These are phyloP conservation scores for Yarrowia divulgata DNA, from an alignment of 805 yeast genomes.

Conservation along the genomic window DNA sequence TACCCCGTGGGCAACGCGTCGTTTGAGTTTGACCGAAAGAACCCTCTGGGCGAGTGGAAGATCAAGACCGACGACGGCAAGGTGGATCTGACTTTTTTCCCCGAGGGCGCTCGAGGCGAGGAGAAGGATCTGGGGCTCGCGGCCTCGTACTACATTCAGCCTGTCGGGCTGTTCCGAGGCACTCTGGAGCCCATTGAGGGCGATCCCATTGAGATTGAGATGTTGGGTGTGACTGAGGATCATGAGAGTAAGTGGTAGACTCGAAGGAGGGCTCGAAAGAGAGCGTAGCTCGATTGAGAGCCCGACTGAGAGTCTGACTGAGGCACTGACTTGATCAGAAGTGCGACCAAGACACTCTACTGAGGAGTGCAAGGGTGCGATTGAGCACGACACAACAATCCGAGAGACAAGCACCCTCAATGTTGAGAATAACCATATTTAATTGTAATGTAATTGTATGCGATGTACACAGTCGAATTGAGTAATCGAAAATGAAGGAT, in stretches of 20 bases:
- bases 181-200: constrained; percentile 22
- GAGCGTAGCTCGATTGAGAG: too few relatives aligned
- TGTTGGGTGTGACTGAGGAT: constrained; percentile 34
- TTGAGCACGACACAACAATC: too few relatives aligned
- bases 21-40: constrained; percentile 26
- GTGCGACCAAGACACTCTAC: too few relatives aligned
- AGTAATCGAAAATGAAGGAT: too few relatives aligned
- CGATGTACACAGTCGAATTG: too few relatives aligned
- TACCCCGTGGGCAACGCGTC: constrained; percentile 28
- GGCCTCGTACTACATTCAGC: constrained; percentile 6
- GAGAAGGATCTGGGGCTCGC: constrained; percentile 32
- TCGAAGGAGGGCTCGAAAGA: not conserved
- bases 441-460: constrained; percentile 18
- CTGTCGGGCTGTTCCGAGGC: constrained; percentile 29
- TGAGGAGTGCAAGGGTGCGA: too few relatives aligned
- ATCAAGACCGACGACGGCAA: constrained; percentile 31
- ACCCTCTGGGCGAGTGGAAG: constrained; percentile 28
- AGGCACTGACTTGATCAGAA: too few relatives aligned
- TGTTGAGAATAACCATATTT: not conserved
- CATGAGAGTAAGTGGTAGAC: constrained; percentile 36
- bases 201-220: constrained; percentile 29
- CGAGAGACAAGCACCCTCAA: not conserved
- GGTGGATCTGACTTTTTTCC: constrained; percentile 19
- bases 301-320: too few relatives aligned
- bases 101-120: constrained; percentile 28